A percentile compares a stretch with the other conserved stretches of the same genome.
Conservation (phyloP, 2,329 filamentous ascomycete genomes). For the Aspergillus pseudonomiae region DNA sequence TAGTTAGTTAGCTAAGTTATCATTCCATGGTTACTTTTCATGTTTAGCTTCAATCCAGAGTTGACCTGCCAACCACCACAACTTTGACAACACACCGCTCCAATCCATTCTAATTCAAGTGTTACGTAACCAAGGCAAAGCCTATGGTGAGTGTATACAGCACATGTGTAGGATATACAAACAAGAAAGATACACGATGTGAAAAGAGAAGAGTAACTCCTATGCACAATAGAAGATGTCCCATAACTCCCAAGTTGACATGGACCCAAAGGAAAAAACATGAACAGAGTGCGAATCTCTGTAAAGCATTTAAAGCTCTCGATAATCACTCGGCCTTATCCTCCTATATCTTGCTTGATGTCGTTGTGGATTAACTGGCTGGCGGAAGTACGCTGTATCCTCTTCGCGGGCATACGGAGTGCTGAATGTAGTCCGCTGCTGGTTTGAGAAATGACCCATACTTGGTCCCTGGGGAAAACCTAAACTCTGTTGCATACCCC, state of each 20-base stretch:
- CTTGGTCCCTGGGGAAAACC: constrained; percentile 36
- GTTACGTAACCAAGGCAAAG: not conserved
- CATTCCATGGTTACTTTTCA: not conserved
- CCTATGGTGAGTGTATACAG: not conserved
- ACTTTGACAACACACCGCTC: not conserved
- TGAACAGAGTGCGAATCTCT: not conserved
- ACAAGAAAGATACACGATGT: not conserved
- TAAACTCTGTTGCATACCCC: constrained; percentile 33
- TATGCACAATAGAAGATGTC: not conserved
- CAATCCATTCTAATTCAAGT: not conserved
- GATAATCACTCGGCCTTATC: constrained; percentile 85
- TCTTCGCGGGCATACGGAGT: constrained; percentile 66
- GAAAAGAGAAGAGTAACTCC: not conserved
- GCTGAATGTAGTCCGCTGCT: constrained; percentile 58
- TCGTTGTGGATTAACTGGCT: constrained; percentile 91
- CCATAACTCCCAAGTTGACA: not conserved
- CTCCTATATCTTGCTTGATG: constrained; percentile 80
- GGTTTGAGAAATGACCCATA: constrained; percentile 57
- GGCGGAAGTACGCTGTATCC: constrained; percentile 91
- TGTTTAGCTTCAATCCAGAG: not conserved
- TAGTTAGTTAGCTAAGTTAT: too few relatives aligned
- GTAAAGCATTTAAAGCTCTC: constrained; percentile 64
- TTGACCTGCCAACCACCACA: too few relatives aligned
- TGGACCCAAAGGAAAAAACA: not conserved
- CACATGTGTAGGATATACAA: not conserved